Evolutionary conservation across 148 eudicot species (phyloP).

Genomic region (Rheum nobile): DNA sequence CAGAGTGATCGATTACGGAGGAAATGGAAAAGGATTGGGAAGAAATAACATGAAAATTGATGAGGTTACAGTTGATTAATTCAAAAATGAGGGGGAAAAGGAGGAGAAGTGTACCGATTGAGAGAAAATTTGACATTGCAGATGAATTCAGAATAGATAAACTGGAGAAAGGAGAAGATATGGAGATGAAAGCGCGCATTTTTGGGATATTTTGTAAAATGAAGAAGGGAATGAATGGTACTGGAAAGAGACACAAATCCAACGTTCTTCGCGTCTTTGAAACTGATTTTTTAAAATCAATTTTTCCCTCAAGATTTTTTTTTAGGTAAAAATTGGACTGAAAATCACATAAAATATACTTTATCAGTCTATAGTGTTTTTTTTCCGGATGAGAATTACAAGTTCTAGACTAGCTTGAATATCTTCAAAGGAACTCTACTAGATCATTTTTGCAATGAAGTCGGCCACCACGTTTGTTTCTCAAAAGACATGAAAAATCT

Average conservation of each 20-base stretch:
- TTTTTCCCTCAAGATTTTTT: too few relatives aligned
- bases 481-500: too few relatives aligned
- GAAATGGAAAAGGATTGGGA: background rate
- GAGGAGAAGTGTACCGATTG: background rate
- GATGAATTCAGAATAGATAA: background rate
- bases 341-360: too few relatives aligned
- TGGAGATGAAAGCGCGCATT: slow-evolving; percentile 3
- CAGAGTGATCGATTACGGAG: background rate
- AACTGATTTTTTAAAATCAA: too few relatives aligned
- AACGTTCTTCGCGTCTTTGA: background rate
- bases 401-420: too few relatives aligned
- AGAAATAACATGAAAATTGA: background rate
- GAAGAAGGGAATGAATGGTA: background rate
- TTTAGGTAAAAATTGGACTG: too few relatives aligned
- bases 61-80: background rate
- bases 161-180: background rate
- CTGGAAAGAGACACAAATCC: background rate
- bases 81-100: background rate
- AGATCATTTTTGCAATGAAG: too few relatives aligned
- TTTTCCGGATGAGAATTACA: too few relatives aligned
- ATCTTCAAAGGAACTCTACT: too few relatives aligned
- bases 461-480: too few relatives aligned
- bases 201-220: background rate
- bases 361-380: too few relatives aligned
- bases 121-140: background rate